phyloP scores from a whole-genome alignment of 148 eudicot species.

The Cornus kousa region DNA sequence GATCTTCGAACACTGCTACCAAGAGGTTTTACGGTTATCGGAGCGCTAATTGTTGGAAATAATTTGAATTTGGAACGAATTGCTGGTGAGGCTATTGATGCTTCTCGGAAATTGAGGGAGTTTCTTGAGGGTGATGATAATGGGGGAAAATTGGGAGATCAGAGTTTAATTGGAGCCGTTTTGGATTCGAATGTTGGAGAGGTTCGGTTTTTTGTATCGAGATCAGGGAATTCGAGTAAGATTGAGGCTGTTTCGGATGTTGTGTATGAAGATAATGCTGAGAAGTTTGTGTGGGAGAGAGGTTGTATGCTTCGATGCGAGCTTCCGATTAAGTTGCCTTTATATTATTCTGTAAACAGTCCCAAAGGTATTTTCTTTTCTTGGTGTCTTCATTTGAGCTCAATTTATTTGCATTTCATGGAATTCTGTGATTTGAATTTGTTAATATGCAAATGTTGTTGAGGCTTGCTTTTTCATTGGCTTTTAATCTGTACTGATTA shows the following conservation, averaged over 20 bases:
- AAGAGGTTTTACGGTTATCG: conserved; percentile 77
- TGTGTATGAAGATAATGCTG: conserved; percentile 67
- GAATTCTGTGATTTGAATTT: not conserved
- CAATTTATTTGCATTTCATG: not conserved
- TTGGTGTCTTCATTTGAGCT: not conserved
- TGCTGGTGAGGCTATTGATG: conserved; percentile 51
- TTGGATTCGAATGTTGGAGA: conserved; percentile 32
- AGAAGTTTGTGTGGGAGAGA: conserved; percentile 75
- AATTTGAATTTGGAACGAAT: conserved; percentile 29
- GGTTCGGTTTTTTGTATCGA: conserved; percentile 52
- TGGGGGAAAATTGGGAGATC: conserved; percentile 20
- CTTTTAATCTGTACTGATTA: not conserved
- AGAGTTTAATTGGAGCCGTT: conserved; percentile 62
- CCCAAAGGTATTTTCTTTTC: conserved; percentile 42
- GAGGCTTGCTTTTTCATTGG: not conserved
- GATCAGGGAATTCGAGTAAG: conserved; percentile 29
- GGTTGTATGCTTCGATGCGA: conserved; percentile 75
- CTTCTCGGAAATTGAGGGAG: conserved; percentile 47
- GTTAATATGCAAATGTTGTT: not conserved
- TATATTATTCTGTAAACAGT: conserved; percentile 52
- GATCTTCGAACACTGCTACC: conserved; percentile 61
- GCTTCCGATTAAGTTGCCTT: conserved; percentile 66
- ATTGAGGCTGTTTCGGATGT: conserved; percentile 50
- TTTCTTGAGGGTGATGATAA: conserved; percentile 21
- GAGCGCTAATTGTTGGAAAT: conserved; percentile 58